These are phyloP conservation scores for Stagonosporopsis vannaccii DNA, from an alignment of 2,329 filamentous ascomycete species.

Conservation along the genomic window DNA sequence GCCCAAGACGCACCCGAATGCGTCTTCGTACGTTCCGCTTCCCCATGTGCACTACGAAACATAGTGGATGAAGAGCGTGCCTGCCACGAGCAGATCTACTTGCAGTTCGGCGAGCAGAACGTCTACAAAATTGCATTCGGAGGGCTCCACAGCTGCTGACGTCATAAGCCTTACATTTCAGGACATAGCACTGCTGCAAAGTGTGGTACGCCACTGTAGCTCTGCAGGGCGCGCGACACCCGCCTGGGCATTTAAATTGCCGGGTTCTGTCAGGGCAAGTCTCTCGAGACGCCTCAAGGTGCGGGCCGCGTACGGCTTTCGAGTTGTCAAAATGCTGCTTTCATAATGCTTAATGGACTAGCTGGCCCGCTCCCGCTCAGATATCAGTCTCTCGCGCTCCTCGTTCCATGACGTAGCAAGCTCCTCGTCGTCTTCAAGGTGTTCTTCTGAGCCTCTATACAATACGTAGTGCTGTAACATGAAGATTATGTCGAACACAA, in stretches of 20 bases:
- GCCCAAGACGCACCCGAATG: background rate
- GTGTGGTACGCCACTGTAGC: background rate
- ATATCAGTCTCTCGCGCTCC: slow-evolving; percentile 35
- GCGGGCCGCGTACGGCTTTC: background rate
- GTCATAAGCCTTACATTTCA: background rate
- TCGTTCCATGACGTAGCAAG: slow-evolving; percentile 19
- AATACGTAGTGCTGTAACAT: slow-evolving; percentile 87
- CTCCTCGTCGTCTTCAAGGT: slow-evolving; percentile 36
- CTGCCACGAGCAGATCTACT: slow-evolving; percentile 7
- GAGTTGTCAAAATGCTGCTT: background rate
- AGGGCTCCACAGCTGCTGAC: background rate
- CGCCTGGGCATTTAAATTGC: background rate
- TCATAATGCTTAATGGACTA: background rate
- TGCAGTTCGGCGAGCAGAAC: background rate
- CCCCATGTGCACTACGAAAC: background rate
- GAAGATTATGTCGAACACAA: slow-evolving; percentile 87
- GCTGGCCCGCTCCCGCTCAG: slow-evolving; percentile 13
- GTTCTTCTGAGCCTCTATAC: slow-evolving; percentile 59
- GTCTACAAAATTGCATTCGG: background rate
- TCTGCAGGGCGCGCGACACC: background rate
- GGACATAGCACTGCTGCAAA: background rate
- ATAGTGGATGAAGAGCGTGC: background rate
- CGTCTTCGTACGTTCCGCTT: background rate
- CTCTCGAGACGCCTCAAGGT: background rate
- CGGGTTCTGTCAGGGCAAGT: background rate